Evolutionary conservation across 179 eudicot species (phyloP), one percentile per base, ranked within the genome.

Genomic region (Amaranthus tricolor): DNA sequence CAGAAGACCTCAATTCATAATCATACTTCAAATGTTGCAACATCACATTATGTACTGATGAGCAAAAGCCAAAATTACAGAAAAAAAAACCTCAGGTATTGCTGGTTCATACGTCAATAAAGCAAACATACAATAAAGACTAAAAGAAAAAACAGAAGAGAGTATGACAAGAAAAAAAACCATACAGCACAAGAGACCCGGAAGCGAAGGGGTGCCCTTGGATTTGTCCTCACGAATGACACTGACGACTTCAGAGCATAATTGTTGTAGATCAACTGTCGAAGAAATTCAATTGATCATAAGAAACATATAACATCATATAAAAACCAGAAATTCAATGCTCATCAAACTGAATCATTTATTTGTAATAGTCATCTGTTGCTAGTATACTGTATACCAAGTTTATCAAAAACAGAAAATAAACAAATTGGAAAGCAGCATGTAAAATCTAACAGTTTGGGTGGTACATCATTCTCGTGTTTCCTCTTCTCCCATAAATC

Each of bases 171-270:
- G 12, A 45, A 31, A 55, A 5, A n/a, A 73, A 76, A 31, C 19
- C 84, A 64, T 84, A 84, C 87, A 59, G 82, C 79, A 31, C 87
- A 81, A 70, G 83, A 64, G 71, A 84, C 67, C 7, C 83, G 65
- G 69, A 84, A 71, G 70, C 82, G 70, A 24, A 68, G 70, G 2
- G 83, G 78, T 74, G 72, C 53, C 64, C 43, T 70, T 10, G 82
- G 82, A 61, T 58, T 68, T 49, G 67, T 73, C 84, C 74, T 74
- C 76, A 72, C 69, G 81, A 76, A 81, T 43, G 87, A 79, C 71
- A 79, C 78, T 3, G 79, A 76, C 55, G 85, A 62, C 80, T 60
- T 81, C 63, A 59, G 49, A 15, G 70, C 70, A 71, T 43, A 53
- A 44, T 71, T 76, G 62, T 56, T 79, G 10, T 49, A 76, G n/a